phyloP scores from a whole-genome alignment of 352 stramenopile genomes.

The Phytophthora nicotianae region DNA sequence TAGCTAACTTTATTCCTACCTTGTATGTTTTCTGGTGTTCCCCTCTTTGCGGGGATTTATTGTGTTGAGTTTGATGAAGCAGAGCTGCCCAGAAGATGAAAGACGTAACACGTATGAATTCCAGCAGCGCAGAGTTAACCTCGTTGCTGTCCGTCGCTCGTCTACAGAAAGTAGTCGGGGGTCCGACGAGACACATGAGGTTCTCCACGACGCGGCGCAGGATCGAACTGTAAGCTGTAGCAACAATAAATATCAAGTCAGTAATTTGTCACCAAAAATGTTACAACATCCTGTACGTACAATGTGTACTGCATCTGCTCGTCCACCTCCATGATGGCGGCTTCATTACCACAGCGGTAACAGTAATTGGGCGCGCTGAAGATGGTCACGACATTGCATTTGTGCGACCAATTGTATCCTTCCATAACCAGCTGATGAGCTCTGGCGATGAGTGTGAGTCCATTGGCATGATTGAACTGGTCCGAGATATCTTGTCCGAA shows the following conservation, averaged over 20 bases:
- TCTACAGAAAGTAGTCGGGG: slow-evolving; percentile 96
- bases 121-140: slow-evolving; percentile 3
- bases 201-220: slow-evolving; percentile 92
- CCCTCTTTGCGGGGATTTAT: slow-evolving; percentile 8
- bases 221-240: slow-evolving; percentile 94
- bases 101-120: slow-evolving; percentile 28
- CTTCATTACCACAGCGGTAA: slow-evolving; percentile 98
- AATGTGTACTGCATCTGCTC: slow-evolving; percentile 96
- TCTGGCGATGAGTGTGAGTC: slow-evolving; percentile 97
- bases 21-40: slow-evolving; percentile 23
- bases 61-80: slow-evolving; percentile 18
- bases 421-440: slow-evolving; percentile 96
- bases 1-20: slow-evolving; percentile 47
- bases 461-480: slow-evolving; percentile 97
- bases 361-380: slow-evolving; percentile 99
- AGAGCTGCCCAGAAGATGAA: slow-evolving; percentile 29
- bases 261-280: not conserved
- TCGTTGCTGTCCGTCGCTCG: slow-evolving; percentile 8
- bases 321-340: slow-evolving; percentile 97
- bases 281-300: slow-evolving; percentile 48
- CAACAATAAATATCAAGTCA: slow-evolving; percentile 22
- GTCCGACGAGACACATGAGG: slow-evolving; percentile 93
- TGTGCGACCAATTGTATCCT: slow-evolving; percentile 92
- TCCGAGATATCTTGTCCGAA: slow-evolving; percentile 99
- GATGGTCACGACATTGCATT: slow-evolving; percentile 98